Base-by-base conservation (phyloP, 495 filamentous ascomycete species). In the Recurvomyces mirabilis region DNA sequence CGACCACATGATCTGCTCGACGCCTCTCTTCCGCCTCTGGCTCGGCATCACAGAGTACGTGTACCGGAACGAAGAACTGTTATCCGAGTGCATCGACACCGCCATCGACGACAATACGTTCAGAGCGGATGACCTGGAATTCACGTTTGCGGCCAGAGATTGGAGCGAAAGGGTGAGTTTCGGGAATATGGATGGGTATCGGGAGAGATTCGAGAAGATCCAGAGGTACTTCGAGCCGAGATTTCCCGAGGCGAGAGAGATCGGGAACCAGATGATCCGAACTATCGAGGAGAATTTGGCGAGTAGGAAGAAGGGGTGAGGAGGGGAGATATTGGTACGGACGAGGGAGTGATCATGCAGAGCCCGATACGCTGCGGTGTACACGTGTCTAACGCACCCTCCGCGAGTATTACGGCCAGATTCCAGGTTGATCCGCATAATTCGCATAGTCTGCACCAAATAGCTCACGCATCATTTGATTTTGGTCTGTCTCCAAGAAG, bases 1-100 rank as follows among this genome's bases (percentile, higher is more conserved):
- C 61, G 88, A 96, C 62, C 91, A 98, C 67, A 95, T 96, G 87
- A 94, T 98, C 53, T 98, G 91, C 66, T 93, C 85, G 11, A 98
- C 91, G 12, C 91, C 91, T 40, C 72, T 94, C n/a, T 98, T 96
- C 69, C 82, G 91, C 28, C 75, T 98, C 22, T 95, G 91, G 88
- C 72, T 98, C 36, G 91, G 91, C 35, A 88, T 94, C n/a, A 87
- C 87, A 5, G 88, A 98, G 65, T 93, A 93, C 63, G 69, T 98
- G 15, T 98, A 94, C 68, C 81, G 89, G 40, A 87, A 87, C 49
- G 73, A 77, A 17, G 77, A 74, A 0, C 71, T 94, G 19, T 77
- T 98, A 1, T 78, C 89, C n/a, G 86, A 91, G 56, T 80, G 78
- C 17, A 73, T 96, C 49, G 70, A 82, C 20, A 88, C 86, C 13